Evolutionary conservation across 202 grass and related monocot genomes (phyloP), one percentile per base, ranked within the genome.

Genomic region (Brachypodium distachyon): DNA sequence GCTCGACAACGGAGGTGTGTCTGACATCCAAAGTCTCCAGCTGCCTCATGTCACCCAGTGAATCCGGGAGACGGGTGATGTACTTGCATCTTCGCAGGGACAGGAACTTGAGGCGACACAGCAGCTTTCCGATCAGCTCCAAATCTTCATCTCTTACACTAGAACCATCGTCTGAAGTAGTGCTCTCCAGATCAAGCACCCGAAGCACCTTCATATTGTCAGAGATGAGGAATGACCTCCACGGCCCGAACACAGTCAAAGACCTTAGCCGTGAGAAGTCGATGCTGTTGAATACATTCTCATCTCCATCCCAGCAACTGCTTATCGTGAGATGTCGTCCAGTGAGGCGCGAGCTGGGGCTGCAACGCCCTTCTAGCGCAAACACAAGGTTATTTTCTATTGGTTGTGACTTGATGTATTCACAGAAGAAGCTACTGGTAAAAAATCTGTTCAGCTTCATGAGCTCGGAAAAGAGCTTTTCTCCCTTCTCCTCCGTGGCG

Each of bases 21-120:
- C 71, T 43, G 71, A 58, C 27, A 29, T 74, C 71, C 23, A 74
- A 52, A n/a, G 52, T 74, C 26, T 74, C 4, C 23, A 74, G 52
- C 37, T 36, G 54, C 2, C 0, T 32, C 1, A 61, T 1, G 70
- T 33, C 5, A n/a, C n/a, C n/a, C n/a, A n/a, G n/a, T n/a, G n/a
- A n/a, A n/a, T n/a, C n/a, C n/a, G n/a, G n/a, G n/a, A 73, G 51
- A 1, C 4, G 7, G 3, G 16, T 5, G 9, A 59, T 4, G n/a
- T n/a, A n/a, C n/a, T n/a, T n/a, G n/a, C n/a, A n/a, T n/a, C n/a
- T n/a, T n/a, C n/a, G n/a, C n/a, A n/a, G n/a, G n/a, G n/a, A n/a
- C n/a, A n/a, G n/a, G n/a, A n/a, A n/a, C n/a, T n/a, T n/a, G n/a
- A n/a, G n/a, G n/a, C n/a, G n/a, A n/a, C n/a, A n/a, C n/a, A n/a